Percentiles rank a stretch among this genome's conserved stretches.
phyloP scores from a whole-genome alignment of 805 yeast species.

The Barnettozyma sp. region DNA sequence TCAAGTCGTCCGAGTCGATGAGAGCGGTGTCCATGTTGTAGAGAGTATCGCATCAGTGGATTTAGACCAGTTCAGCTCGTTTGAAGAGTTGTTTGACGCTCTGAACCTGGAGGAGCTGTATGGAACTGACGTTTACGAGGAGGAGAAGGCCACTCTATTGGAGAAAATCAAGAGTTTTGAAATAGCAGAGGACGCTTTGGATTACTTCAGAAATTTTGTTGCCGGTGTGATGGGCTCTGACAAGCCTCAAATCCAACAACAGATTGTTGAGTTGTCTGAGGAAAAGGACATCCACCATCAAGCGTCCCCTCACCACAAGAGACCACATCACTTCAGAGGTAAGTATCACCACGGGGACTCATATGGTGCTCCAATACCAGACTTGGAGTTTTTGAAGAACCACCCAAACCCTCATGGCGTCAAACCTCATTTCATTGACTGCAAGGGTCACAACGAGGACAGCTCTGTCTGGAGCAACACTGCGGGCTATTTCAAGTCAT shows the following conservation, averaged over 20 bases:
- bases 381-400: not conserved
- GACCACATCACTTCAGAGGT: conserved; percentile 3
- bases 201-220: conserved; percentile 6
- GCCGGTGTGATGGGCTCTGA: no score
- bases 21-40: conserved; percentile 13
- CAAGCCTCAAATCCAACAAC: no score
- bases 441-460: not conserved
- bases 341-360: not conserved
- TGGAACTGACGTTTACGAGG: conserved; percentile 1
- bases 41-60: conserved; percentile 15
- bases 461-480: not conserved
- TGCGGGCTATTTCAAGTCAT: not conserved
- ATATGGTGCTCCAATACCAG: no score
- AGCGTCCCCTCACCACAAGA: conserved; percentile 8
- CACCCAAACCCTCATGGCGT: conserved; percentile 3
- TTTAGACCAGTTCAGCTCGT: conserved; percentile 12
- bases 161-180: conserved; percentile 5
- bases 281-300: conserved; percentile 1
- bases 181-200: conserved; percentile 6
- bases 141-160: conserved; percentile 3
- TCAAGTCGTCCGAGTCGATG: conserved; percentile 11
- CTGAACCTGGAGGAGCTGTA: conserved; percentile 11
- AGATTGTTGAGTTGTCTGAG: not conserved
- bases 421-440: no score
- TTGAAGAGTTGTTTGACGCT: conserved; percentile 13